phyloP scores from a whole-genome alignment of 208 protist species.

The Vickermania ingenoplastis region DNA sequence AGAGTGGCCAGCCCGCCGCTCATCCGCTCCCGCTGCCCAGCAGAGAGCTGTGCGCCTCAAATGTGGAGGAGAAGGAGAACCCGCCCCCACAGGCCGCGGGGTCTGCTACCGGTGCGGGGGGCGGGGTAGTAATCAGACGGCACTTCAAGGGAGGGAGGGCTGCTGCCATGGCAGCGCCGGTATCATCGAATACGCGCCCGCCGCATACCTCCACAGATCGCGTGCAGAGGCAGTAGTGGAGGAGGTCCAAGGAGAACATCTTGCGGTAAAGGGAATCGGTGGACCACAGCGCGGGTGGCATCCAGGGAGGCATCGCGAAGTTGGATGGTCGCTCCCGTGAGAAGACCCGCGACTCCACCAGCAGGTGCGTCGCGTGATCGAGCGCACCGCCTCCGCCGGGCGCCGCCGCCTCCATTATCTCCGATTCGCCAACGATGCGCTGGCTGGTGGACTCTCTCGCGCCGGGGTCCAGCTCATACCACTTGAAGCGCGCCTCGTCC shows the following conservation, averaged over 20 bases:
- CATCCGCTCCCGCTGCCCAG: not conserved
- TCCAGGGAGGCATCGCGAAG: constrained; percentile 44
- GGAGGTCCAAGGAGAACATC: constrained; percentile 58
- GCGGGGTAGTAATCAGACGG: not conserved
- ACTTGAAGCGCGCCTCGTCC: not conserved
- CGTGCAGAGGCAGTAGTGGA: constrained; percentile 55
- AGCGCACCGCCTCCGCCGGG: constrained; percentile 4
- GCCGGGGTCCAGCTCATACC: not conserved
- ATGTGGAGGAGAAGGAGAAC: not conserved
- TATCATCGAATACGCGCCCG: constrained; percentile 12
- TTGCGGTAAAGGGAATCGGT: constrained; percentile 13
- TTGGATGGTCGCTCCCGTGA: constrained; percentile 6
- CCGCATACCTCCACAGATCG: constrained; percentile 11
- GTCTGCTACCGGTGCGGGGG: too few relatives aligned
- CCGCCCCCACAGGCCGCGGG: too few relatives aligned
- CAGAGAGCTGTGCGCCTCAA: not conserved
- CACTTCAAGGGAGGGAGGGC: not conserved
- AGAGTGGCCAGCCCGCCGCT: too few relatives aligned
- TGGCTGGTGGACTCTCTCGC: not conserved
- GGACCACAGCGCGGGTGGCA: constrained; percentile 20
- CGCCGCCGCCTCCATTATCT: not conserved
- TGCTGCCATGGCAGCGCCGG: constrained; percentile 7
- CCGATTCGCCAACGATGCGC: not conserved
- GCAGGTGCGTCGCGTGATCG: constrained; percentile 27
- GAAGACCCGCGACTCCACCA: constrained; percentile 50